phyloP scores from a whole-genome alignment of 2,329 filamentous ascomycete species.

The Zarea fungicola region DNA sequence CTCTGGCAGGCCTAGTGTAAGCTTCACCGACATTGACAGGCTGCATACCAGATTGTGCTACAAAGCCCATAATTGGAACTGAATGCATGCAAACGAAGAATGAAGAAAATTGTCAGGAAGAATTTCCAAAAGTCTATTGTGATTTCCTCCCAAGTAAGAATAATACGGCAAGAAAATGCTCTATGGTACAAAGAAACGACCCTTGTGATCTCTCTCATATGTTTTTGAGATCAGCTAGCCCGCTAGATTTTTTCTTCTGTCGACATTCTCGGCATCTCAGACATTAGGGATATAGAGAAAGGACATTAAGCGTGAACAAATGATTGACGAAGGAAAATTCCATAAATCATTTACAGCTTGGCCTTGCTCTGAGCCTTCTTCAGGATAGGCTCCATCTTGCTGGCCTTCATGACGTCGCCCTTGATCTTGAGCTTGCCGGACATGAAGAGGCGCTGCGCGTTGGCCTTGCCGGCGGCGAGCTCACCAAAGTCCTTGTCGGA shows the following conservation, averaged over 20 bases:
- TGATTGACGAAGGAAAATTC: background rate
- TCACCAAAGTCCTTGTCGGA: constrained; percentile 82
- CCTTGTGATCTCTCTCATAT: background rate
- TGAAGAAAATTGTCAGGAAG: background rate
- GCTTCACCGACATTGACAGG: background rate
- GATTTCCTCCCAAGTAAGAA: background rate
- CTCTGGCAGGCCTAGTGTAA: constrained; percentile 18
- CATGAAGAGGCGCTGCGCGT: constrained; percentile 96
- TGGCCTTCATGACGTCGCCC: constrained; percentile 98
- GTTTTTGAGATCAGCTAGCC: background rate
- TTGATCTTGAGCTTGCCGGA: constrained; percentile 97
- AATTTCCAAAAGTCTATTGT: constrained; percentile 3
- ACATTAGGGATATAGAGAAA: background rate
- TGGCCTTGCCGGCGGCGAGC: constrained; percentile 80
- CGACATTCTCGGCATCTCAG: constrained; percentile 3
- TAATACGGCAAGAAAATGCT: constrained; percentile 4
- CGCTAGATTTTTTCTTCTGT: background rate
- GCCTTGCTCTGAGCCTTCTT: constrained; percentile 81
- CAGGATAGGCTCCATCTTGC: constrained; percentile 88
- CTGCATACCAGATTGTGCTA: background rate
- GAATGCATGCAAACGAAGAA: background rate
- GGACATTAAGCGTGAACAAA: background rate
- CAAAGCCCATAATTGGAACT: background rate
- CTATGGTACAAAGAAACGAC: constrained; percentile 6
- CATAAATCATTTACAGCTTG: constrained; percentile 61